Evolutionary conservation across 805 yeast genomes (phyloP).

Genomic region (Myxozyma lipomycoides): DNA sequence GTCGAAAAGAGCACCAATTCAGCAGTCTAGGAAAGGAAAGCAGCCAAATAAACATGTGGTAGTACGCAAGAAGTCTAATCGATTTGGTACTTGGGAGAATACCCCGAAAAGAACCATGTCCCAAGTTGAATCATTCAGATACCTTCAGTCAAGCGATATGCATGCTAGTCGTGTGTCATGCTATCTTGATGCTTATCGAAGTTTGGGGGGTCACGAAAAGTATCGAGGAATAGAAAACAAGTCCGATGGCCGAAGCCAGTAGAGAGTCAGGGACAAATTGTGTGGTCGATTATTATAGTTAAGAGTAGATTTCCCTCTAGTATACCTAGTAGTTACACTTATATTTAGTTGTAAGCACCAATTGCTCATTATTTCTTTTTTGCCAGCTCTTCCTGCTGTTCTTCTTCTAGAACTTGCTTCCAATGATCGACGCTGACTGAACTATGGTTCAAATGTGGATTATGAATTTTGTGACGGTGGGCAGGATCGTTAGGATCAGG

Average conservation of each 20-base stretch:
- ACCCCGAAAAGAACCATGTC: neutral
- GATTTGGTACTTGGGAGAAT: neutral
- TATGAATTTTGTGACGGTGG: conserved; percentile 17
- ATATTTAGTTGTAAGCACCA: too few relatives aligned
- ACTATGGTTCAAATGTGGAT: conserved; percentile 1
- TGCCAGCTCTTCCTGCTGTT: too few relatives aligned
- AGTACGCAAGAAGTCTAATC: neutral
- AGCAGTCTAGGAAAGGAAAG: too few relatives aligned
- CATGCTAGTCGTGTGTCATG: neutral
- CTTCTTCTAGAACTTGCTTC: conserved; percentile 11
- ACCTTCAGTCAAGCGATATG: too few relatives aligned
- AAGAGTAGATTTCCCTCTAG: too few relatives aligned
- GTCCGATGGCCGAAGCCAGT: too few relatives aligned
- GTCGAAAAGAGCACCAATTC: too few relatives aligned
- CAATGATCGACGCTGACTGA: conserved; percentile 10
- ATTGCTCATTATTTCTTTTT: too few relatives aligned
- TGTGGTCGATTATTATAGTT: too few relatives aligned
- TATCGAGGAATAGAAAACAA: neutral
- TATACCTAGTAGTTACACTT: too few relatives aligned
- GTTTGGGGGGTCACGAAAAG: neutral
- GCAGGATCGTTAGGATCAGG: conserved; percentile 16
- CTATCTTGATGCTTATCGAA: neutral
- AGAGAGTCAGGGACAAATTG: too few relatives aligned
- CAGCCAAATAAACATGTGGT: too few relatives aligned
- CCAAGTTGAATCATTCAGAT: neutral